These are phyloP conservation scores for Botryosphaeria agaves DNA, from an alignment of 2,329 filamentous ascomycete genomes.

Conservation along the genomic window DNA sequence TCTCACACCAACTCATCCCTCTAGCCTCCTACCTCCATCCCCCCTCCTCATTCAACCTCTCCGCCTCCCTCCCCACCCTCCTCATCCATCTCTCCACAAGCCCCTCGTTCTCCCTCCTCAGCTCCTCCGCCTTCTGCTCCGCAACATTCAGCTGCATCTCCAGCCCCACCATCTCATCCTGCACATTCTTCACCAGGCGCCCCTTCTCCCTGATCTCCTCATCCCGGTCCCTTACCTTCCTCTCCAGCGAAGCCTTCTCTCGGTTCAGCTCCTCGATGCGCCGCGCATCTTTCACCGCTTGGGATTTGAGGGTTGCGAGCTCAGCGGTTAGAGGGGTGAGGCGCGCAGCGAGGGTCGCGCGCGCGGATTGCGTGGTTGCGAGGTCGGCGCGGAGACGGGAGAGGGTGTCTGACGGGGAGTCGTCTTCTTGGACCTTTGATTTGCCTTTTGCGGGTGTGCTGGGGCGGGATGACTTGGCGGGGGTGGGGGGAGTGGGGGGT, in stretches of 20 bases:
- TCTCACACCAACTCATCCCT: too few relatives aligned
- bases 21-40: constrained; percentile 6
- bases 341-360: constrained; percentile 47
- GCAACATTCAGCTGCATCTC: constrained; percentile 78
- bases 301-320: constrained; percentile 42
- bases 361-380: constrained; percentile 58
- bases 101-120: constrained; percentile 73
- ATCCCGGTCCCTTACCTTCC: constrained; percentile 60
- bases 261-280: constrained; percentile 43
- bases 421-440: constrained; percentile 4
- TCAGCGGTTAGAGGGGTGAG: constrained; percentile 47
- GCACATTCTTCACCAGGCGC: constrained; percentile 69
- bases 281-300: constrained; percentile 40
- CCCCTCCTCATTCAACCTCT: constrained; percentile 54
- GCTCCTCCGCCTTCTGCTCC: constrained; percentile 54
- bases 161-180: constrained; percentile 81
- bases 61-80: constrained; percentile 69
- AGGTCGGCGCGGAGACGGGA: constrained; percentile 34
- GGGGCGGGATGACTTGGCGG: constrained; percentile 6
- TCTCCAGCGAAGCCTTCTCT: constrained; percentile 43
- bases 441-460: constrained; percentile 11
- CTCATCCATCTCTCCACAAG: constrained; percentile 85
- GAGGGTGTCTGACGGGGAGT: constrained; percentile 8
- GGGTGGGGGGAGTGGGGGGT: constrained; percentile 11
- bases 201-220: constrained; percentile 75